Evolutionary conservation across 2,329 filamentous ascomycete genomes (phyloP), one percentile per base, ranked within the genome.

Genomic region (Metarhizium robertsii): DNA sequence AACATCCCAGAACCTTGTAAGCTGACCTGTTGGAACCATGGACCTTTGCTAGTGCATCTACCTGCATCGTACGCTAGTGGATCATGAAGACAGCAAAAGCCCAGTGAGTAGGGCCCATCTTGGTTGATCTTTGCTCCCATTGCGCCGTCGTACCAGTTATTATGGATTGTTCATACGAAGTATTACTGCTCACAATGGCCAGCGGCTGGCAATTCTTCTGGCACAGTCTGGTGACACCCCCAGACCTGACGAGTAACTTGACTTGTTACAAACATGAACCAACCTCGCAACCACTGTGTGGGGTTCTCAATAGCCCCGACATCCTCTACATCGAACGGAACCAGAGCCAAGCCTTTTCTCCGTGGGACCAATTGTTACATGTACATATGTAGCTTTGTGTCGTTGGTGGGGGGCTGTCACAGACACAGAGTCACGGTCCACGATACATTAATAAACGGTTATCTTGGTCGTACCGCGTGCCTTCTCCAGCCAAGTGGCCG

Each of bases 1-100:
- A 30, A 48, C 6, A 60, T 42, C 55, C 59, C 55, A 59, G 63
- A 52, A 57, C 58, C 65, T 16, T 50, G n/a, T n/a, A 16, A 36
- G 32, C 30, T 38, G 29, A 25, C 20, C 18, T 25, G 32, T 30
- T 30, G 25, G 43, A 25, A 25, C 13, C 43, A 46, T 10, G 43
- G 10, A n/a, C 13, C 10, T 30, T 48, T 29, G 45, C 20, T 48
- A 48, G 45, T 30, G 45, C 45, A 48, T 48, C 45, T 11, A 48
- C 45, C 45, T 48, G 45, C 45, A 48, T 48, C n/a, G 42, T 45
- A 20, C 42, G 42, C 42, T 45, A 20, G 42, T 45, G 38, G 32
- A 34, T 40, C 14, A 40, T 16, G n/a, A 45, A 45, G 18, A 16
- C n/a, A 45, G 20, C 42, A 10, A 45, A 42, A 48, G 45, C 25